Percentiles rank a stretch among this genome's conserved stretches.
Conservation (phyloP, 208 protist genomes). For the Polymyxa betae region DNA sequence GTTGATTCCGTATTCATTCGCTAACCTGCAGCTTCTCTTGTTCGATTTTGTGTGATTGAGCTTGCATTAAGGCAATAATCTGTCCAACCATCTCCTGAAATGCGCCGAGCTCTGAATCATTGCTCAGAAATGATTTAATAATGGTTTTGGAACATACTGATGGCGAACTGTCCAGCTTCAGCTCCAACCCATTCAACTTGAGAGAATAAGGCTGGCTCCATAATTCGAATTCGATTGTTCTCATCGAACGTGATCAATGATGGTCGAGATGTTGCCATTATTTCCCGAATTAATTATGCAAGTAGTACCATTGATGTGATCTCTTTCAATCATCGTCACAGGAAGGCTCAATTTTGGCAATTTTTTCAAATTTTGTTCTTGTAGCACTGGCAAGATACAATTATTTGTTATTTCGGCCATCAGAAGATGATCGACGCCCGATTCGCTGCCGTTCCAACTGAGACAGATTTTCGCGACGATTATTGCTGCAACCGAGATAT, state of each 20-base stretch:
- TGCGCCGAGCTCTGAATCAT: background rate
- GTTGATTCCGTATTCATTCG: background rate
- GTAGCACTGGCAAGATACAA: too few relatives aligned
- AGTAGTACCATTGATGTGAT: too few relatives aligned
- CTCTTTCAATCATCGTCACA: too few relatives aligned
- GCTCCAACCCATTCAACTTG: background rate
- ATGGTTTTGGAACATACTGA: background rate
- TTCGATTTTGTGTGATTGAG: background rate
- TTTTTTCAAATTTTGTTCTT: too few relatives aligned
- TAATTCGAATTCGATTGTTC: background rate
- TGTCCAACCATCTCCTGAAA: background rate
- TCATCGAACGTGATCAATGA: background rate
- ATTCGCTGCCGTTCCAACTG: too few relatives aligned
- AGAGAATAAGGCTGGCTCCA: background rate
- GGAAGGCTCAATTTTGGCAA: too few relatives aligned
- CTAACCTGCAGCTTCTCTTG: background rate
- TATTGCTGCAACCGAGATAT: conserved; percentile 23
- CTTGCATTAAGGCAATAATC: background rate
- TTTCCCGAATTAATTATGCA: too few relatives aligned
- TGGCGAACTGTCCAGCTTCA: background rate
- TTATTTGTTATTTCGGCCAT: too few relatives aligned
- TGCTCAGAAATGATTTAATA: background rate
- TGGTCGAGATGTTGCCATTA: too few relatives aligned
- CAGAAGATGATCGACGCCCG: too few relatives aligned
- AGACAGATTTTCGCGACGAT: background rate